Percentiles rank a stretch among this genome's conserved stretches.
These are phyloP conservation scores for Lactarius sp. DNA, from an alignment of 768 basidiomycete species.

Conservation along the genomic window DNA sequence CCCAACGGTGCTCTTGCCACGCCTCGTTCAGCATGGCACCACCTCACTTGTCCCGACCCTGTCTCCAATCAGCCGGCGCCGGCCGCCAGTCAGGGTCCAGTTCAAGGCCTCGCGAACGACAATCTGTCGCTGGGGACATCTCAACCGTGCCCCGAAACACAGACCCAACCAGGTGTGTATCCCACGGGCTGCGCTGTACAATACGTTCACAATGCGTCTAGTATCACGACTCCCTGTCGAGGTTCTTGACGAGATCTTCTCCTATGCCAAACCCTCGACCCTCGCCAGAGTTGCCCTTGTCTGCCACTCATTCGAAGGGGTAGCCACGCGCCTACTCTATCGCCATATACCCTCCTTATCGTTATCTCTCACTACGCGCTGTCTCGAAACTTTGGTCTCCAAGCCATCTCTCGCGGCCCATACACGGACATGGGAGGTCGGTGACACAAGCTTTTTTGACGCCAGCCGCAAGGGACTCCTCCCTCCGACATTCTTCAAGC, in stretches of 20 bases:
- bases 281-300: slow-evolving; percentile 16
- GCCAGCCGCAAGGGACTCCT: slow-evolving; percentile 13
- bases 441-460: slow-evolving; percentile 15
- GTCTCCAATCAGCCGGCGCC: neutral
- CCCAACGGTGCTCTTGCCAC: neutral
- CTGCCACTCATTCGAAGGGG: slow-evolving; percentile 13
- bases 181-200: neutral
- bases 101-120: neutral
- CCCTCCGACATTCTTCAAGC: slow-evolving; percentile 16
- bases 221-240: slow-evolving; percentile 19
- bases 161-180: slow-evolving; percentile 11
- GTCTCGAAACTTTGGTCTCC: slow-evolving; percentile 19
- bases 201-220: neutral
- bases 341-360: slow-evolving; percentile 22
- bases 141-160: neutral
- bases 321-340: slow-evolving; percentile 23
- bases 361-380: slow-evolving; percentile 14
- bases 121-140: neutral
- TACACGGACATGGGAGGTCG: slow-evolving; percentile 21
- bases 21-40: slow-evolving; percentile 1
- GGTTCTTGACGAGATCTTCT: slow-evolving; percentile 22
- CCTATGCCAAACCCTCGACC: slow-evolving; percentile 10
- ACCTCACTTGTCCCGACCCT: neutral
- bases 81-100: neutral
- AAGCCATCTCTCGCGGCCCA: slow-evolving; percentile 17